Evolutionary conservation across 176 grass and related monocot genomes (phyloP), one percentile per base, ranked within the genome.

Genomic region (Oryza rufipogon): DNA sequence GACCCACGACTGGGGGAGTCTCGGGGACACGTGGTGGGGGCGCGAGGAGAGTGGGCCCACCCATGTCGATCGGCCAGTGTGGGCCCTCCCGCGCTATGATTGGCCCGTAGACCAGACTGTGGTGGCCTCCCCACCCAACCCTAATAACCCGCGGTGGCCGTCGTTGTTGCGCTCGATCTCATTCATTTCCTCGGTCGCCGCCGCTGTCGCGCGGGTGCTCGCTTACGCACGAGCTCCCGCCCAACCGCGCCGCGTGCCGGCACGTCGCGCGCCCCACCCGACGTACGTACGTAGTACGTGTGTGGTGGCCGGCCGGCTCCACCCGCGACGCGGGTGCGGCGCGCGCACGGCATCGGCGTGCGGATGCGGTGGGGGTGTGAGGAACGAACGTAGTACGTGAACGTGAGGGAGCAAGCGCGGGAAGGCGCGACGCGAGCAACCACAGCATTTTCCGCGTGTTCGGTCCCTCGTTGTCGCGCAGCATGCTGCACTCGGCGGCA

Each of bases 1-100:
- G 80, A 19, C 22, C 32, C 80, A 82, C 34, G 68, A 17, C 45
- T 7, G 38, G 38, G 38, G 38, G 7, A 39, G 6, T 39, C 41
- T 39, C 41, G 20, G 20, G 73, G 65, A 61, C 83, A 78, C 83
- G 83, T 78, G 83, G 74, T 71, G 74, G 65, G 65, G 81, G 26
- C 19, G 19, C 54, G 63, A 7, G 79, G n/a, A 0, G 19, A 0
- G 56, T 22, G 56, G 56, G 56, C 20, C 56, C 56, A 61, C 9
- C 58, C 20, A 3, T 63, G 58, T 63, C 2, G 30, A 32, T 32
- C 58, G 58, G 58, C 20, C 17, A 58, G 17, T 19, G 79, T 58
- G 66, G 79, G 67, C 32, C 79, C 66, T 1, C 32, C 32, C 23
- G 67, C 2, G 17, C 32, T 30, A 34, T 83, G 52, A 17, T 11